phyloP scores from a whole-genome alignment of 108 stramenopile species.

The Discostella pseudostelligera region DNA sequence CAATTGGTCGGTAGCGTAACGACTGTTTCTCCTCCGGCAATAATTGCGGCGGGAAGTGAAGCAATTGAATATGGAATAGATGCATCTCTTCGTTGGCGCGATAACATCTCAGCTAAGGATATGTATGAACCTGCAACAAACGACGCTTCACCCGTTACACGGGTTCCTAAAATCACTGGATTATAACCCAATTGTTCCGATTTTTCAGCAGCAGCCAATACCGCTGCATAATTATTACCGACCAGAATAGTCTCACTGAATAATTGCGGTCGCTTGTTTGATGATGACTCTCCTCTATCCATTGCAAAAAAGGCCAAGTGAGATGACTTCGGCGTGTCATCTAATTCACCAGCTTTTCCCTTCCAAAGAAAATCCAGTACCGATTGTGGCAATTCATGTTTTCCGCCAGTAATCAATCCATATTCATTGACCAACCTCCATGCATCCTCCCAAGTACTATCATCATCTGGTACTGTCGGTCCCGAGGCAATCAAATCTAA shows the following conservation, averaged over 20 bases:
- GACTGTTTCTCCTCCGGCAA: conserved; percentile 88
- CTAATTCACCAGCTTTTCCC: conserved; percentile 37
- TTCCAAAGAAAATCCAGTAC: conserved; percentile 32
- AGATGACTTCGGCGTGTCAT: conserved; percentile 53
- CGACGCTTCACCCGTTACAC: conserved; percentile 76
- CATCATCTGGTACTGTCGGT: conserved; percentile 78
- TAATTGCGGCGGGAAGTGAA: conserved; percentile 62
- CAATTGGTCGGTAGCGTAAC: conserved; percentile 61
- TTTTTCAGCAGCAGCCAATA: conserved; percentile 64
- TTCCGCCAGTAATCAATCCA: conserved; percentile 43
- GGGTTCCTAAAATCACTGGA: conserved; percentile 74
- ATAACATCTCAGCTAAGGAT: conserved; percentile 71
- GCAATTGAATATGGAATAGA: conserved; percentile 30
- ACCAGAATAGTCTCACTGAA: conserved; percentile 63
- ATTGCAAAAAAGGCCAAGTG: conserved; percentile 52
- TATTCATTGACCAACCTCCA: conserved; percentile 56
- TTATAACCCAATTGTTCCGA: conserved; percentile 69
- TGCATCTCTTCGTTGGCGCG: conserved; percentile 32
- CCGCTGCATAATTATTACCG: conserved; percentile 79
- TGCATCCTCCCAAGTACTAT: conserved; percentile 56
- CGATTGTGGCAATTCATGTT: conserved; percentile 27
- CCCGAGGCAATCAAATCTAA: conserved; percentile 87
- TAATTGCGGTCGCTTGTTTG: not conserved
- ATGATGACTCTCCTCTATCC: conserved; percentile 10
- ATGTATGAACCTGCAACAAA: conserved; percentile 66